phyloP scores from a whole-genome alignment of 352 stramenopile genomes.

The Globisporangium cederbergense region DNA sequence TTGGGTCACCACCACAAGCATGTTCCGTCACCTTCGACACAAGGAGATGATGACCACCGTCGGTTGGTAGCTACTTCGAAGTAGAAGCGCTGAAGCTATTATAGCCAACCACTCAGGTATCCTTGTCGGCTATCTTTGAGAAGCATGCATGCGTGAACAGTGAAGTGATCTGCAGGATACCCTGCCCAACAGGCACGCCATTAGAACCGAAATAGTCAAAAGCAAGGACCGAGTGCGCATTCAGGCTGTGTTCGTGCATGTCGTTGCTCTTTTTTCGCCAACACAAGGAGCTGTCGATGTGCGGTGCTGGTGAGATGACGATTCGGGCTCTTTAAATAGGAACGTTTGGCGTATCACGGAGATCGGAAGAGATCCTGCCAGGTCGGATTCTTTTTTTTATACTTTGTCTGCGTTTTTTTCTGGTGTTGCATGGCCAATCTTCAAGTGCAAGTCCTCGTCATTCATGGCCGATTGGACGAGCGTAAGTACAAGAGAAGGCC shows the following conservation, averaged over 20 bases:
- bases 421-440: constrained; percentile 1
- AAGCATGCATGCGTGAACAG: not conserved
- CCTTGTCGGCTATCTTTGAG: not conserved
- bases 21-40: too few species aligned
- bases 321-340: constrained; percentile 5
- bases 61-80: too few species aligned
- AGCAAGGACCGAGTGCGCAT: not conserved
- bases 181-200: not conserved
- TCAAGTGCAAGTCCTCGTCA: not conserved
- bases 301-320: not conserved
- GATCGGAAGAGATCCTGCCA: not conserved
- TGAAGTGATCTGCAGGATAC: not conserved
- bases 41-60: too few species aligned
- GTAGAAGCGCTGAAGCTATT: not conserved
- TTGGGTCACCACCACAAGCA: too few species aligned
- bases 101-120: not conserved
- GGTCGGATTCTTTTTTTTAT: not conserved
- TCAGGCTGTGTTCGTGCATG: not conserved
- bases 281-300: constrained; percentile 1
- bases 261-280: not conserved
- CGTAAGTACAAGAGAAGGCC: not conserved
- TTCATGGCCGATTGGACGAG: not conserved
- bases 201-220: not conserved
- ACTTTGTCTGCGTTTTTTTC: not conserved
- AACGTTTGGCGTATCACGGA: not conserved